Conservation (phyloP, 768 basidiomycete species). For the Candolleomyces eurysporus region DNA sequence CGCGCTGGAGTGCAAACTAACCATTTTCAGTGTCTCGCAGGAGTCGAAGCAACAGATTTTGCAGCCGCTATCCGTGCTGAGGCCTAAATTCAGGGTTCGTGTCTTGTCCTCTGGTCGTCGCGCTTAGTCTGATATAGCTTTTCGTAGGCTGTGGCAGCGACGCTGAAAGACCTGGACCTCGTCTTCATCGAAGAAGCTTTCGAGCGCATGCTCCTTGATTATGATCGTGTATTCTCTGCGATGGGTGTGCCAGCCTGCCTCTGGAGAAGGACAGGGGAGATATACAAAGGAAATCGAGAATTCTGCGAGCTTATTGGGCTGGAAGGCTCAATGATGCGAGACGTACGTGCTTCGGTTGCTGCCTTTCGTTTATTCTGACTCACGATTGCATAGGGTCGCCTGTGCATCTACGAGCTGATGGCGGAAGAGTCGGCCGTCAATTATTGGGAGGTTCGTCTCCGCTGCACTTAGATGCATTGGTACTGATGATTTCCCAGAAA, state of each 20-base stretch:
- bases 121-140: neutral
- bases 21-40: conserved; percentile 66
- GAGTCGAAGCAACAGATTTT: conserved; percentile 91
- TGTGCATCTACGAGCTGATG: conserved; percentile 98
- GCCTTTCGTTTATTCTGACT: conserved; percentile 2
- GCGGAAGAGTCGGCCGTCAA: conserved; percentile 95
- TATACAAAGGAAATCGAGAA: conserved; percentile 97
- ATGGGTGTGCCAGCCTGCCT: conserved; percentile 98
- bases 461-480: no score
- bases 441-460: conserved; percentile 81
- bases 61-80: conserved; percentile 80
- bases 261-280: conserved; percentile 96
- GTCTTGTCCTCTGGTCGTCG: neutral
- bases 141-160: conserved; percentile 1
- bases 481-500: conserved; percentile 52
- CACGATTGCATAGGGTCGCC: conserved; percentile 57
- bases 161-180: conserved; percentile 57
- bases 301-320: conserved; percentile 90
- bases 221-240: conserved; percentile 90
- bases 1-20: conserved; percentile 1
- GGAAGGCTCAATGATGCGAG: conserved; percentile 85
- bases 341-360: conserved; percentile 45
- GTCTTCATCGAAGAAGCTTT: conserved; percentile 98
- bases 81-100: conserved; percentile 77
- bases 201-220: conserved; percentile 91